These are phyloP conservation scores for Solanum bulbocastanum DNA, from an alignment of 257 asterid species.

Conservation along the genomic window DNA sequence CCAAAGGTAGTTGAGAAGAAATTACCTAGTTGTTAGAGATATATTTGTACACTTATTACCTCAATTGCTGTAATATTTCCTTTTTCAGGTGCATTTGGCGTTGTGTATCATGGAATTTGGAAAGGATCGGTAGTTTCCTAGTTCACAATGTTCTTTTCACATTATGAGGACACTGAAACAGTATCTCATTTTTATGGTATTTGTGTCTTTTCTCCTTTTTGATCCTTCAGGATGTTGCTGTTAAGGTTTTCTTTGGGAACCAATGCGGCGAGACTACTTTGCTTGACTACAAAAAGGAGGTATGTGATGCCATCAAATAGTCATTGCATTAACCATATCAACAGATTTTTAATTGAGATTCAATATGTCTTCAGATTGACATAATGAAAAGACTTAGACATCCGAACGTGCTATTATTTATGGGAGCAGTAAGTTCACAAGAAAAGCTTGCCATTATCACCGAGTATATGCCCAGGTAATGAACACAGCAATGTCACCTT, in stretches of 20 bases:
- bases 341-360: not conserved
- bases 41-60: not conserved
- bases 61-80: not conserved
- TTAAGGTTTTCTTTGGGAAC: constrained; percentile 54
- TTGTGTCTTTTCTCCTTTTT: not conserved
- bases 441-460: constrained; percentile 69
- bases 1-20: not conserved
- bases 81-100: constrained; percentile 52
- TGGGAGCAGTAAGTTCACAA: constrained; percentile 59
- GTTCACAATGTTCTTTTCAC: not conserved
- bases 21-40: not conserved
- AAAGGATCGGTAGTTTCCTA: constrained; percentile 49
- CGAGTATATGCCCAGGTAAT: constrained; percentile 53
- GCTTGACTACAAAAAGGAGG: constrained; percentile 57
- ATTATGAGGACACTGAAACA: not conserved
- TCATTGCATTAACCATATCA: not conserved
- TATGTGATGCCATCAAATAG: constrained; percentile 2
- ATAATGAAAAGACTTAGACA: constrained; percentile 69
- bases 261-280: constrained; percentile 32
- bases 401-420: constrained; percentile 67
- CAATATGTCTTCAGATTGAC: constrained; percentile 30
- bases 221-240: constrained; percentile 59
- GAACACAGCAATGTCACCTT: not conserved
- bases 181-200: constrained; percentile 1
- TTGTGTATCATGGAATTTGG: constrained; percentile 70